Percentiles rank a stretch among this genome's conserved stretches.
phyloP scores from a whole-genome alignment of 257 asterid genomes.

The Forsythia suspensa region DNA sequence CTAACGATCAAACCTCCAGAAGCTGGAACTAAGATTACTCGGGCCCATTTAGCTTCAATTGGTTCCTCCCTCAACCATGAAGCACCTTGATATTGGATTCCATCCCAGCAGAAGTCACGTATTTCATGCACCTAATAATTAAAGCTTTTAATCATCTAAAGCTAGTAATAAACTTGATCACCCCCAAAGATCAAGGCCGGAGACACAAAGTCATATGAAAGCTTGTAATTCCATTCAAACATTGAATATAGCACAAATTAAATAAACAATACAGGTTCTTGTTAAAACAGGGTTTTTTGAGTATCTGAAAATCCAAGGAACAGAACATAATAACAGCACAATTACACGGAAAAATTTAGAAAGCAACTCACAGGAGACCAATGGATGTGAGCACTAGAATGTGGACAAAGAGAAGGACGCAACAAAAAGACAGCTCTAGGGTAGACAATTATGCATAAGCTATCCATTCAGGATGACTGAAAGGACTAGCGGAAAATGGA shows the following conservation, averaged over 20 bases:
- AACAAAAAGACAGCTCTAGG: background rate
- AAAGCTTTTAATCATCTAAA: constrained; percentile 4
- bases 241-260: background rate
- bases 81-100: constrained; percentile 73
- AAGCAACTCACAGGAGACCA: background rate
- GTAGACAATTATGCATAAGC: background rate
- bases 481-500: background rate
- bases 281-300: background rate
- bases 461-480: background rate
- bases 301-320: background rate
- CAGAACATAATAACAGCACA: background rate
- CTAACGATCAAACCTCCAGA: constrained; percentile 78
- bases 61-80: constrained; percentile 86
- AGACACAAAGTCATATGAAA: background rate
- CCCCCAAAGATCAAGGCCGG: background rate
- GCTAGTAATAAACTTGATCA: background rate
- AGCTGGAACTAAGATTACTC: constrained; percentile 78
- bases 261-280: background rate
- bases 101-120: constrained; percentile 83
- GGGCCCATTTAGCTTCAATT: constrained; percentile 53
- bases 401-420: background rate
- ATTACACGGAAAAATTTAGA: background rate
- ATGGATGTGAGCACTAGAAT: background rate
- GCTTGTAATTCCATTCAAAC: background rate
- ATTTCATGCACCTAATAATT: constrained; percentile 76